A percentile compares a stretch with the other conserved stretches of the same genome.
Evolutionary conservation across 2,329 filamentous ascomycete species (phyloP).

Genomic region (Nigrograna mackinnonii): DNA sequence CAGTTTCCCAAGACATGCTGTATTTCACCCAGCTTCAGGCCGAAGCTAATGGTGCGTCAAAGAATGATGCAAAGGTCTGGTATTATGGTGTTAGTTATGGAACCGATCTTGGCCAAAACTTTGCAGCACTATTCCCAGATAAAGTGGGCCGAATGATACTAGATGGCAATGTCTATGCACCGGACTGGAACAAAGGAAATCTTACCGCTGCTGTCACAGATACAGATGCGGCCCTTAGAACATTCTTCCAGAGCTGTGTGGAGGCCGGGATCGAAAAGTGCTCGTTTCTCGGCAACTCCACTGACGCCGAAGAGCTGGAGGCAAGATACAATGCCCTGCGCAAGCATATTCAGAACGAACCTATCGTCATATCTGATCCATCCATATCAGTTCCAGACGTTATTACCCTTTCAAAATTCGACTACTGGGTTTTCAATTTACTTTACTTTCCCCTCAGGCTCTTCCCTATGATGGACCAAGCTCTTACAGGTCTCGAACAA

Average conservation of each 20-base stretch:
- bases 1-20: slow-evolving; percentile 32
- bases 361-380: no score
- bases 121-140: slow-evolving; percentile 40
- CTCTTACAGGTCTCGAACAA: background rate
- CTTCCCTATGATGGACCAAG: background rate
- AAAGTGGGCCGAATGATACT: slow-evolving; percentile 24
- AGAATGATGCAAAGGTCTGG: slow-evolving; percentile 33
- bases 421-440: slow-evolving; percentile 41
- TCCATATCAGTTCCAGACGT: no score
- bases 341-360: slow-evolving; percentile 7
- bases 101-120: slow-evolving; percentile 46
- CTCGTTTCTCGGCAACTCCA: slow-evolving; percentile 16
- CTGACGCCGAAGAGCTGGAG: slow-evolving; percentile 14
- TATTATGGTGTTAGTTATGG: slow-evolving; percentile 48
- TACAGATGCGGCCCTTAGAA: slow-evolving; percentile 25
- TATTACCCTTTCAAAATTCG: no score
- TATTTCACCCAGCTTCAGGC: slow-evolving; percentile 23
- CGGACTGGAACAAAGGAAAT: slow-evolving; percentile 1
- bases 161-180: slow-evolving; percentile 45
- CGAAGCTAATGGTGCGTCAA: slow-evolving; percentile 16
- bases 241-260: slow-evolving; percentile 59
- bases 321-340: slow-evolving; percentile 14
- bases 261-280: slow-evolving; percentile 43
- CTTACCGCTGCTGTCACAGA: background rate
- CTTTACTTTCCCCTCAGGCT: background rate